Evolutionary conservation across 129 eudicot species (phyloP).

Genomic region (Lactuca sativa): DNA sequence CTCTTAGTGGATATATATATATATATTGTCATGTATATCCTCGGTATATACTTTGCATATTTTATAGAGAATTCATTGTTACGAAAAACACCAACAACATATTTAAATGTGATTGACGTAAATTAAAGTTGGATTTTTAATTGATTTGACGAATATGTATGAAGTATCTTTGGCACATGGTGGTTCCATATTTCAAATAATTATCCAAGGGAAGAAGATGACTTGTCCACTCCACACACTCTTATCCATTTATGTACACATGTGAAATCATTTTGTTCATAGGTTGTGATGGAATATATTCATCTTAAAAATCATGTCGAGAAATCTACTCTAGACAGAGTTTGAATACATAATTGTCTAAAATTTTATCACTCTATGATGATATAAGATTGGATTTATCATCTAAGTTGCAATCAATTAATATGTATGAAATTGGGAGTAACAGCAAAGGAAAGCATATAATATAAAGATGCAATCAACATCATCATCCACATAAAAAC

Average conservation of each 20-base stretch:
- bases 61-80: too few species aligned
- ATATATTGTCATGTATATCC: too few species aligned
- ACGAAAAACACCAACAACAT: too few species aligned
- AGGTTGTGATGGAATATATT: background rate
- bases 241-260: background rate
- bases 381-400: background rate
- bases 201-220: background rate
- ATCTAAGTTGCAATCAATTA: background rate
- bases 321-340: too few species aligned
- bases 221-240: background rate
- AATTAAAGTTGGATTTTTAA: too few species aligned
- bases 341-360: background rate
- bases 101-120: background rate
- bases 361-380: too few species aligned
- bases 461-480: background rate
- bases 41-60: too few species aligned
- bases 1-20: too few species aligned
- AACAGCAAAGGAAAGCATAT: background rate
- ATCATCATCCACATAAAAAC: background rate
- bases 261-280: background rate
- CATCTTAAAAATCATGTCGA: background rate
- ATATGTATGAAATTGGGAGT: background rate
- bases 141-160: background rate
- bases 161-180: background rate
- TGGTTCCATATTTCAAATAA: background rate